These are phyloP conservation scores for Eucalyptus caleyi DNA, from an alignment of 345 rosid species.

Conservation along the genomic window DNA sequence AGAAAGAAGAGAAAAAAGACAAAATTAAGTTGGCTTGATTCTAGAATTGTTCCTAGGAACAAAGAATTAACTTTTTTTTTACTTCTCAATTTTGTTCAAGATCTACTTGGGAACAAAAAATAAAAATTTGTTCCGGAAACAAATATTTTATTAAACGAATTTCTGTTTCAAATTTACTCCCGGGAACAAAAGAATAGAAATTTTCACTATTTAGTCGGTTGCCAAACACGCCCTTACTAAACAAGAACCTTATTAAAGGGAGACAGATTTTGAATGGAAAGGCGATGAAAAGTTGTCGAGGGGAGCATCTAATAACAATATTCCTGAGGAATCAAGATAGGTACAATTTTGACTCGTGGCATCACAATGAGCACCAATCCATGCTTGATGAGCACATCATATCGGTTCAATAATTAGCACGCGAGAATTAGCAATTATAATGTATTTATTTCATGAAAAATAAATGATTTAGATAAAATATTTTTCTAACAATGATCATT, in stretches of 20 bases:
- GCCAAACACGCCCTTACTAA: fast-evolving
- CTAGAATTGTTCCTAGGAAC: fast-evolving
- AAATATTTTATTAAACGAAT: fast-evolving
- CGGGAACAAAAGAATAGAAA: fast-evolving
- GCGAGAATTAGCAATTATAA: fast-evolving
- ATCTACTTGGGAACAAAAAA: no score
- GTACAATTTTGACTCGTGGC: not conserved
- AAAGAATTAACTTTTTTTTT: no score
- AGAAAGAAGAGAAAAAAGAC: no score
- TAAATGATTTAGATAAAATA: no score
- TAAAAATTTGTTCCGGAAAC: no score
- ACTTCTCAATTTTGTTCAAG: no score
- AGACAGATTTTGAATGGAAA: not conserved
- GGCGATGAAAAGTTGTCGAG: not conserved
- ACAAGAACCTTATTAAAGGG: not conserved
- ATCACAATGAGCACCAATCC: not conserved
- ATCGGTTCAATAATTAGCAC: not conserved
- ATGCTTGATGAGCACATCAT: not conserved
- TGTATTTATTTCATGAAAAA: no score
- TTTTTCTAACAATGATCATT: no score
- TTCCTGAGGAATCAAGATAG: not conserved
- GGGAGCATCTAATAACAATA: not conserved
- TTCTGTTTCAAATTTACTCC: fast-evolving
- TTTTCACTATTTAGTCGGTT: no score
- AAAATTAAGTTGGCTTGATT: no score